Evolutionary conservation across 2,329 filamentous ascomycete species (phyloP).

Genomic region (Nemania sp.): DNA sequence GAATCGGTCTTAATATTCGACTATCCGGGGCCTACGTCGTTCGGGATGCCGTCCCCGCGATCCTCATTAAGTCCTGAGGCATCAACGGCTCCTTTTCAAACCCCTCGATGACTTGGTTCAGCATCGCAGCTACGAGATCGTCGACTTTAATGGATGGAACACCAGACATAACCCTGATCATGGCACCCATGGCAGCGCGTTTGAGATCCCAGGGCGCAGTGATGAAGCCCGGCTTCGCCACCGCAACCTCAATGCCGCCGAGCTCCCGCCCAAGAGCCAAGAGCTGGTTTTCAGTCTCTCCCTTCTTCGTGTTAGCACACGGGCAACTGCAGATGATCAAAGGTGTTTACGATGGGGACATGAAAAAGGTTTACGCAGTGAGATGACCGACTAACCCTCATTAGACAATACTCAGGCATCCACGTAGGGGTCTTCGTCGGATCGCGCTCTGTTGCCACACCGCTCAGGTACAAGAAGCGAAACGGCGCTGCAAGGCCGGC

Average conservation of each 20-base stretch:
- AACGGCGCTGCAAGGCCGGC: conserved; percentile 37
- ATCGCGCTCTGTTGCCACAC: conserved; percentile 49
- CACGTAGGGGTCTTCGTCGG: conserved; percentile 47
- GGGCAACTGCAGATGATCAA: no score
- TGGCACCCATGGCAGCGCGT: conserved; percentile 28
- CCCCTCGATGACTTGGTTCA: conserved; percentile 51
- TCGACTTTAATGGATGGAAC: conserved; percentile 43
- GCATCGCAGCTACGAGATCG: conserved; percentile 48
- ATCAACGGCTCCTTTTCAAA: conserved; percentile 51
- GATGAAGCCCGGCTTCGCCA: conserved; percentile 52
- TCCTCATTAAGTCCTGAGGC: conserved; percentile 47
- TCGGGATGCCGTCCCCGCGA: conserved; percentile 11
- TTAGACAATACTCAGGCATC: conserved; percentile 47
- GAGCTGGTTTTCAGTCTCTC: conserved; percentile 50
- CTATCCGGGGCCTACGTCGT: background rate
- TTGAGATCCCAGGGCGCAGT: conserved; percentile 35
- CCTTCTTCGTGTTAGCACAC: conserved; percentile 41
- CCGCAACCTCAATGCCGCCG: conserved; percentile 45
- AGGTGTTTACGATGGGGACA: background rate
- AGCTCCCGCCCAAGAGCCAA: conserved; percentile 47
- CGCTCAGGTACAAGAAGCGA: conserved; percentile 49
- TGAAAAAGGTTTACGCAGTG: background rate
- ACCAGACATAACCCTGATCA: conserved; percentile 33
- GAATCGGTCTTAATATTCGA: background rate
- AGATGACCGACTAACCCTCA: conserved; percentile 49